Base-by-base conservation (phyloP, 164 flowering plant species). In the Chloranthus sessilifolius region DNA sequence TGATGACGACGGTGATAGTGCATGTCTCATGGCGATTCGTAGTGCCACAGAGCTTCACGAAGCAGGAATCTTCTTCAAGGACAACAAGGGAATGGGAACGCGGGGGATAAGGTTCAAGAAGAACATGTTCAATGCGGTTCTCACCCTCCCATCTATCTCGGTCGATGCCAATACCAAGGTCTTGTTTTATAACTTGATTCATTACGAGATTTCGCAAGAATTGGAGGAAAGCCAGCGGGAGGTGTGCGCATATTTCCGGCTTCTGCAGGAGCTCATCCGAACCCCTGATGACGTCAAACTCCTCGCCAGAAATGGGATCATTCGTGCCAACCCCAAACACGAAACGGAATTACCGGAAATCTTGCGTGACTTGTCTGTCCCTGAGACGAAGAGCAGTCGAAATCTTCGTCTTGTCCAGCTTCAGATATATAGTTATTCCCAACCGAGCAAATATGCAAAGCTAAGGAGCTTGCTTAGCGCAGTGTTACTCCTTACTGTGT, bases 61-160 rank as follows among this genome's bases (percentile, higher is more conserved):
- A 31, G 39, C 16, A 29, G 56, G 56, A 23, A 42, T 21, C n/a
- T n/a, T n/a, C n/a, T n/a, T n/a, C n/a, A n/a, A n/a, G n/a, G n/a
- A n/a, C n/a, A n/a, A n/a, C n/a, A 22, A 53, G 1, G 56, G 36
- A 9, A 29, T 16, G 34, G 44, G 38, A 1, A 27, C 23, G 11
- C 28, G 24, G 3, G 56, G 47, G 3, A 53, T 53, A 19, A 53
- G 28, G 26, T 53, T 53, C 47, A 20, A 53, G 27, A 42, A 53
- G 34, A 14, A 19, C 19, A 42, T 41, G 56, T 19, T 42, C 36
- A 21, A n/a, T 20, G 39, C 37, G 2, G 15, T 41, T 17, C 7
- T 39, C 4, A 3, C 31, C 11, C 35, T 51, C 7, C 55, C 55
- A 23, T 20, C n/a, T 3, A 17, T 51, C 33, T 1, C 25, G 7